phyloP scores from a whole-genome alignment of 2,329 filamentous ascomycete species.

The Phyllosticta paracitricarpa region DNA sequence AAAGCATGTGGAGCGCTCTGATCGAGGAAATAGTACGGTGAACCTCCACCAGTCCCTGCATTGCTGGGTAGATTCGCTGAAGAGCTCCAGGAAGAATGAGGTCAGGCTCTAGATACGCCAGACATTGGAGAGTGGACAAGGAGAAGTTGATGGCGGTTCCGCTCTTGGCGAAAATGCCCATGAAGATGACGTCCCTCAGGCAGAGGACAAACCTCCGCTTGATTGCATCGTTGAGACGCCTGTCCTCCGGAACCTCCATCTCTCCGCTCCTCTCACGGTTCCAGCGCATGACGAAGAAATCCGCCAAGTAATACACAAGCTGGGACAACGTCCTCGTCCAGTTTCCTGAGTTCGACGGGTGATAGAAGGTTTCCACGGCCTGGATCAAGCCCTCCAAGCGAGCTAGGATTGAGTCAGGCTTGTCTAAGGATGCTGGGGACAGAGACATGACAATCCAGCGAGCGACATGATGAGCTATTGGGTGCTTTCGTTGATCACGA shows the following conservation, averaged over 20 bases:
- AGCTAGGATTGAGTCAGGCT: slow-evolving; percentile 69
- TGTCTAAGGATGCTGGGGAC: slow-evolving; percentile 69
- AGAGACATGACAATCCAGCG: slow-evolving; percentile 89
- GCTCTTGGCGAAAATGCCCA: slow-evolving; percentile 97
- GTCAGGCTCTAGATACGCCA: slow-evolving; percentile 84
- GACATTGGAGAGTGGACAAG: slow-evolving; percentile 75
- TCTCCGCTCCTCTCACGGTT: slow-evolving; percentile 91
- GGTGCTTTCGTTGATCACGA: slow-evolving; percentile 87
- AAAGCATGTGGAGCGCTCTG: slow-evolving; percentile 82
- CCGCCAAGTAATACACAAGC: slow-evolving; percentile 81
- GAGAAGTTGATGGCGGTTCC: slow-evolving; percentile 85
- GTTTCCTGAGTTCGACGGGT: slow-evolving; percentile 85
- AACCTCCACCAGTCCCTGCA: slow-evolving; percentile 94
- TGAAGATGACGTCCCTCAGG: slow-evolving; percentile 86
- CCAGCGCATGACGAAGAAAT: slow-evolving; percentile 96
- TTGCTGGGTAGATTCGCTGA: slow-evolving; percentile 91
- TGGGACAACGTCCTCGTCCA: slow-evolving; percentile 91
- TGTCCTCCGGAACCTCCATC: slow-evolving; percentile 71
- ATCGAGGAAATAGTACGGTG: slow-evolving; percentile 92
- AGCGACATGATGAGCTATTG: slow-evolving; percentile 82
- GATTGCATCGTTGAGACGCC: slow-evolving; percentile 68
- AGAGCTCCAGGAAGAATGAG: slow-evolving; percentile 86
- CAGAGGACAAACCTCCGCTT: slow-evolving; percentile 84
- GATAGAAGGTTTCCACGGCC: slow-evolving; percentile 96
- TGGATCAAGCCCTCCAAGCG: slow-evolving; percentile 87